Evolutionary conservation across 2,329 filamentous ascomycete species (phyloP).

Genomic region (Colletotrichum australisinense): DNA sequence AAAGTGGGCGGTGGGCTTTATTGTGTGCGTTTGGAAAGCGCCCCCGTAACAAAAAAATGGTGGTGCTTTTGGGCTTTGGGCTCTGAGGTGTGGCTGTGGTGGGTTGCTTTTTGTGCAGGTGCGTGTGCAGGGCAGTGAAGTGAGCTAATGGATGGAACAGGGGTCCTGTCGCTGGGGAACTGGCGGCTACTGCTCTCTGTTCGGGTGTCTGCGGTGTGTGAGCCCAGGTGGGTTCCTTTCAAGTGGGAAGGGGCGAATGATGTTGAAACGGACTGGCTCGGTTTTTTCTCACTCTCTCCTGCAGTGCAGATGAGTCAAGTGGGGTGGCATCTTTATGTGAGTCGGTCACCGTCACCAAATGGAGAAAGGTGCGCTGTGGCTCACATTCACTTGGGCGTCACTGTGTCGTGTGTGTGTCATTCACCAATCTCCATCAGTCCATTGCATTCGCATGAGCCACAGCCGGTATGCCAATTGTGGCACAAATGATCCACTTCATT

Average conservation of each 20-base stretch:
- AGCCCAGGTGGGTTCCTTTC: neutral
- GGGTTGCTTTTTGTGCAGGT: neutral
- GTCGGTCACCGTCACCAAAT: neutral
- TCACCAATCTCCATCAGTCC: neutral
- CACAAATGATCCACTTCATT: neutral
- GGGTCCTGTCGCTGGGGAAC: neutral
- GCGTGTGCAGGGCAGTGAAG: neutral
- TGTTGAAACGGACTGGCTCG: neutral
- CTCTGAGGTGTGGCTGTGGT: neutral
- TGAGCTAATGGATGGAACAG: constrained; percentile 16
- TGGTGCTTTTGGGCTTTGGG: neutral
- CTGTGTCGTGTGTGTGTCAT: neutral
- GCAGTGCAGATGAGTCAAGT: constrained; percentile 30
- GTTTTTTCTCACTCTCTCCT: neutral
- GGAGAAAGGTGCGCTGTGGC: constrained; percentile 18
- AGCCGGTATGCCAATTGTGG: neutral
- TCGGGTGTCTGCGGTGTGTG: too few relatives aligned
- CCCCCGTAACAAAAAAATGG: neutral
- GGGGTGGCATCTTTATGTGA: constrained; percentile 8
- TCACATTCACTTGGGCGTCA: neutral
- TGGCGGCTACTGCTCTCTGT: neutral
- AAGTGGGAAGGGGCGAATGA: constrained; percentile 27
- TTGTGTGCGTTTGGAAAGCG: constrained; percentile 26
- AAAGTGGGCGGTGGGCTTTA: constrained; percentile 30
- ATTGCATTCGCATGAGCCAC: neutral